Base-by-base conservation (phyloP, 345 rosid species). In the Rhizophora mangle region DNA sequence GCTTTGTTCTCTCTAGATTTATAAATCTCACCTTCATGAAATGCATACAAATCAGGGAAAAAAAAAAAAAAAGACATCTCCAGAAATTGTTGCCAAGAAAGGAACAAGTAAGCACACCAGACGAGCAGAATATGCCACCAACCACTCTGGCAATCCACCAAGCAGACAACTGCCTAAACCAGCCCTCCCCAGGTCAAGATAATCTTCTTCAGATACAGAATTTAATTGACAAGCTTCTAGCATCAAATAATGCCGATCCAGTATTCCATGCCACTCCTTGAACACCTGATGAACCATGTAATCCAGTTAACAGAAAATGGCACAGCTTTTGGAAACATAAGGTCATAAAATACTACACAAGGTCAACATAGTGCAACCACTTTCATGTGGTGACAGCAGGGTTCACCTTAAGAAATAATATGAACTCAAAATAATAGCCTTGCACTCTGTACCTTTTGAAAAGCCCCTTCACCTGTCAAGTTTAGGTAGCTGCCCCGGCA, bases 401-500 rank as follows among this genome's bases (percentile, higher is more conserved):
- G 3, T 43, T 43, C 47, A 43, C 47, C 19, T 13, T 43, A 43
- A 43, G 18, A 13, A 43, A 43, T 39, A 39, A 39, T 43, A 43
- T 24, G 30, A 56, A 56, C 29, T 27, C 31, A 56, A 56, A 34
- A 27, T 47, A 54, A 64, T 56, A 20, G 18, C 32, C 22, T 27
- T 64, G 49, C 43, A 29, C 0, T 73, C 26, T 16, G 36, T 80
- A 96, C 99, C 99, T 90, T 96, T 72, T 82, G 91, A 69, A 90
- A 96, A 78, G 99, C 94, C 73, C 95, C 99, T 85, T 95, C 99
- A 49, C 99, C 99, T 8, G 99, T 96, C 81, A 96, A 84, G 84
- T 96, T 96, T 82, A 96, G 85, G 85, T 96, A 96, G 91, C 97
- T 96, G 55, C 99, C 99, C 58, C 99, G 89, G 72, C 99, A 96